These are phyloP conservation scores for Mycena epipterygia DNA, from an alignment of 768 basidiomycete genomes.

Conservation along the genomic window DNA sequence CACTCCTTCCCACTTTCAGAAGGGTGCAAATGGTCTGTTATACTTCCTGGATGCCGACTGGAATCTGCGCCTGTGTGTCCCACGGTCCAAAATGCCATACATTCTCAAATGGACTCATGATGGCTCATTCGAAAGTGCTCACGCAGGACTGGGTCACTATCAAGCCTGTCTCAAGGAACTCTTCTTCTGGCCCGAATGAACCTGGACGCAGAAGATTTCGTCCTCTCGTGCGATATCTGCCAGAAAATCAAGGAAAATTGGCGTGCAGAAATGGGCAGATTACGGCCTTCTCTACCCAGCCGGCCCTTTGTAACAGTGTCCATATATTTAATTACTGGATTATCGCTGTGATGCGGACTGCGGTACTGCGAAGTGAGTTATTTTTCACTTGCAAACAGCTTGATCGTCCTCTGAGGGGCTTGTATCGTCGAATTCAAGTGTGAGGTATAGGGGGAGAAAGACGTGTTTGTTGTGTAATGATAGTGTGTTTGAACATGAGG, in stretches of 20 bases:
- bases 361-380: too few species aligned
- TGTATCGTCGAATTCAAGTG: too few species aligned
- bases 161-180: neutral
- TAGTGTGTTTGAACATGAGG: too few species aligned
- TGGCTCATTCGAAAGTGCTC: neutral
- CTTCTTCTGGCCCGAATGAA: neutral
- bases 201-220: neutral
- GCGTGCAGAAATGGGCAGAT: neutral
- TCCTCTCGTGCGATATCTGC: neutral
- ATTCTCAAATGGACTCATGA: neutral
- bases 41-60: conserved; percentile 26
- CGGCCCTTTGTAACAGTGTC: neutral
- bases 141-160: neutral
- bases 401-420: too few species aligned
- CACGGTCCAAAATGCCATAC: conserved; percentile 8
- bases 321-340: neutral
- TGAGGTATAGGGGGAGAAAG: too few species aligned
- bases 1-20: conserved; percentile 5
- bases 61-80: neutral
- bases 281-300: neutral
- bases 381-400: too few species aligned
- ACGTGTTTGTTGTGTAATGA: too few species aligned
- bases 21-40: neutral
- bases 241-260: neutral
- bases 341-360: too few species aligned